Conservation (phyloP, 768 basidiomycete genomes). For the Pulveroboletus sp. region DNA sequence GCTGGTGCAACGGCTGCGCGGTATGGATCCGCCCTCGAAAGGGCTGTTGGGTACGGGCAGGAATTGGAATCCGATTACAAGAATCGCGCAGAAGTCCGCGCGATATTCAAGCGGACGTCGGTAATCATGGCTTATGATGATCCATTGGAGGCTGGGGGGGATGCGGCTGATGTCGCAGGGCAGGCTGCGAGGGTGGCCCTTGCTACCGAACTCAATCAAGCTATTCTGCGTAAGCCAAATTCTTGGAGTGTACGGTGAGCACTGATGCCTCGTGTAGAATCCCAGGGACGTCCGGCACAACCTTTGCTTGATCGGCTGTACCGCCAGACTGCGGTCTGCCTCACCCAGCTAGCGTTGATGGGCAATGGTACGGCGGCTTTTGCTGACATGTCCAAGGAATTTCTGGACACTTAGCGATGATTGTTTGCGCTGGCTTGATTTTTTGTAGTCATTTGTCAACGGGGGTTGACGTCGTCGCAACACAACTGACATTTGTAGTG, state of each 20-base stretch:
- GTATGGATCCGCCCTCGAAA: conserved; percentile 56
- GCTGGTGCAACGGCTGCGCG: conserved; percentile 30
- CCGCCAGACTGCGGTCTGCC: conserved; percentile 64
- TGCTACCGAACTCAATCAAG: conserved; percentile 75
- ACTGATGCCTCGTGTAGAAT: conserved; percentile 43
- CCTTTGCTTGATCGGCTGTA: conserved; percentile 75
- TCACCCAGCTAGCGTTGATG: conserved; percentile 65
- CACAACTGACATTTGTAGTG: conserved; percentile 7
- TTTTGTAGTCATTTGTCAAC: not conserved
- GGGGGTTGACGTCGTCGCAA: not conserved
- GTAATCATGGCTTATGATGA: conserved; percentile 78
- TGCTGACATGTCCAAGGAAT: conserved; percentile 72
- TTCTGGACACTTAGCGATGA: conserved; percentile 45
- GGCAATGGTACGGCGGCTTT: conserved; percentile 78
- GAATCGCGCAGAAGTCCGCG: conserved; percentile 56
- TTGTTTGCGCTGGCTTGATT: not conserved
- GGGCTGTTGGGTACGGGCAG: conserved; percentile 72
- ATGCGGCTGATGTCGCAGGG: conserved; percentile 63
- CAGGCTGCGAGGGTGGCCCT: conserved; percentile 59
- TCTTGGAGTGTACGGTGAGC: not conserved
- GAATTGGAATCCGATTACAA: conserved; percentile 64
- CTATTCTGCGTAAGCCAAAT: conserved; percentile 64
- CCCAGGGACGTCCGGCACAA: conserved; percentile 66
- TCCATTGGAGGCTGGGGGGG: conserved; percentile 61
- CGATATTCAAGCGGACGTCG: conserved; percentile 68